Base-by-base conservation (phyloP, 805 yeast genomes). In the Saturnispora bothae region DNA sequence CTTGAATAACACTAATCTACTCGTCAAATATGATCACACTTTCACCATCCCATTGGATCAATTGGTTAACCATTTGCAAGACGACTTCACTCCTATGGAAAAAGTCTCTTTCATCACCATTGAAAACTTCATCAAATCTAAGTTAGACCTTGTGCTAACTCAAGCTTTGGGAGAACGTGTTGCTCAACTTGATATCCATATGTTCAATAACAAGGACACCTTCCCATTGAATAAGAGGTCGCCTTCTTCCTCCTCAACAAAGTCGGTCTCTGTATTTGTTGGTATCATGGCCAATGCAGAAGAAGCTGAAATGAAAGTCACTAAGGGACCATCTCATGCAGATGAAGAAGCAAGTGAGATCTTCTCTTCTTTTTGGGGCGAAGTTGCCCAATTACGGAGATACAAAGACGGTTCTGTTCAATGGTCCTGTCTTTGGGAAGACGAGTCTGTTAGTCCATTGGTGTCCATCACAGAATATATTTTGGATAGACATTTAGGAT, bases 331-430 rank as follows among this genome's bases (percentile, higher is more conserved):
- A 8, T 60, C 65, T 28, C 75, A 78, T 45, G 68, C 71, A 28
- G 81, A 74, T 23, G 62, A 63, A 30, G 76, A 68, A 13, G 73
- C 62, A 20, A 73, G 78, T n/a, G 63, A 71, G 5, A 66, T 69
- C 39, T 92, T 92, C 63, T 73, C 82, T 47, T 62, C 73, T 5
- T 88, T 92, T 53, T 92, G 99, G 99, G 96, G 96, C 9, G 53
- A 71, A 8, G 79, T 74, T 47, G 76, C 94, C 0, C 83, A 92
- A 12, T 66, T 92, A 40, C 76, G 99, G 65, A 75, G 92, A 55
- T 92, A 89, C 64, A 86, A 83, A 53, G 95, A 92, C 59, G 96
- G 96, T 28, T 67, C 80, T 4, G 86, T 92, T 43, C 78, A 76
- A 44, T 94, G 92, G 59, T 83, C 95, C 56, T 94, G 92, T 40